phyloP scores from a whole-genome alignment of 805 yeast species.

The Ogataea wickerhamii region DNA sequence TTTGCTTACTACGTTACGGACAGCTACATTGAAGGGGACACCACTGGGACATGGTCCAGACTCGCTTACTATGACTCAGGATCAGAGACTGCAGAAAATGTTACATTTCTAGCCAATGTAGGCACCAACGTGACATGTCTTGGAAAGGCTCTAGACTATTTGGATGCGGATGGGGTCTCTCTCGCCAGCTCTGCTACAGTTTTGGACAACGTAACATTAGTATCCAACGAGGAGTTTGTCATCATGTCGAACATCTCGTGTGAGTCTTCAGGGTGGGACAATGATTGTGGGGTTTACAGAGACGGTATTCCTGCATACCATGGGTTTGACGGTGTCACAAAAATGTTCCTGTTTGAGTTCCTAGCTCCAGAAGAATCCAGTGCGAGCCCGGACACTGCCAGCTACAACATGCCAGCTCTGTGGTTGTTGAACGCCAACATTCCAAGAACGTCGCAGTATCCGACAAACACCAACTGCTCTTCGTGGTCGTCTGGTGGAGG shows the following conservation, averaged over 20 bases:
- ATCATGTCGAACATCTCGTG: slow-evolving; percentile 60
- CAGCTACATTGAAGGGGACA: slow-evolving; percentile 35
- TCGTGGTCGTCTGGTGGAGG: slow-evolving; percentile 81
- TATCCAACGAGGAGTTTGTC: slow-evolving; percentile 56
- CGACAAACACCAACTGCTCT: slow-evolving; percentile 57
- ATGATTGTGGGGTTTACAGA: slow-evolving; percentile 75
- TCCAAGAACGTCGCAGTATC: slow-evolving; percentile 73
- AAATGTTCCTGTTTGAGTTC: slow-evolving; percentile 72
- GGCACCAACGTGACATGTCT: slow-evolving; percentile 61
- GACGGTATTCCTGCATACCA: slow-evolving; percentile 70
- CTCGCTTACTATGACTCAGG: slow-evolving; percentile 54
- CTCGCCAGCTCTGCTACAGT: slow-evolving; percentile 45
- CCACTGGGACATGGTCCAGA: slow-evolving; percentile 53
- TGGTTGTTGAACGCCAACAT: slow-evolving; percentile 73
- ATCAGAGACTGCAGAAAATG: slow-evolving; percentile 50
- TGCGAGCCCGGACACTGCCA: slow-evolving; percentile 29
- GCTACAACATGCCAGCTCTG: slow-evolving; percentile 65
- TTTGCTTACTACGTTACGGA: slow-evolving; percentile 60
- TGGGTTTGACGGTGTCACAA: slow-evolving; percentile 63
- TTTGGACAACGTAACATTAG: slow-evolving; percentile 44
- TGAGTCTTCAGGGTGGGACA: slow-evolving; percentile 46
- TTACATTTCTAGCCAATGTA: slow-evolving; percentile 63
- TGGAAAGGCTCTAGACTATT: slow-evolving; percentile 65
- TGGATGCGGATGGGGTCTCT: slow-evolving; percentile 52
- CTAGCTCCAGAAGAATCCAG: slow-evolving; percentile 57